These are phyloP conservation scores for Stenogyne calaminthoides DNA, from an alignment of 305 asterid genomes.

Conservation along the genomic window DNA sequence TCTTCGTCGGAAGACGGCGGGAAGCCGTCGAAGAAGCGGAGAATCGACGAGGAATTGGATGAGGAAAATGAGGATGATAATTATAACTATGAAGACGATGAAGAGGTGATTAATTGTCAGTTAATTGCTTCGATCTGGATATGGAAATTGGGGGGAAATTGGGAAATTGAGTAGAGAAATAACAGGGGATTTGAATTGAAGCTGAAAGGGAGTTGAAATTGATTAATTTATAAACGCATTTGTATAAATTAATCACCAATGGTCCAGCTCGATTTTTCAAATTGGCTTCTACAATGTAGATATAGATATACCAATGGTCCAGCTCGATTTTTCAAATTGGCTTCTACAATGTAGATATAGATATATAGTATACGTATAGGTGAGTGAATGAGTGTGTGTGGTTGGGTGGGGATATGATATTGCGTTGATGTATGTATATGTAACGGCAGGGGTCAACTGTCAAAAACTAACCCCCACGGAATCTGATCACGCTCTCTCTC, in stretches of 20 bases:
- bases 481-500: conserved; percentile 66
- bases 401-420: conserved; percentile 34
- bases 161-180: conserved; percentile 19
- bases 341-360: conserved; percentile 25
- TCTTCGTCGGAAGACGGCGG: conserved; percentile 56
- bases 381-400: conserved; percentile 31
- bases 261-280: conserved; percentile 49
- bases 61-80: conserved; percentile 47
- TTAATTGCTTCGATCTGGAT: conserved; percentile 40
- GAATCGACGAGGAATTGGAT: conserved; percentile 44
- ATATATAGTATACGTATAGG: conserved; percentile 33
- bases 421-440: conserved; percentile 36
- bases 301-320: conserved; percentile 36
- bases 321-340: conserved; percentile 49
- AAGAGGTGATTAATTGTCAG: conserved; percentile 50
- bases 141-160: conserved; percentile 16
- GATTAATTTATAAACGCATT: conserved; percentile 25
- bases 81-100: conserved; percentile 55
- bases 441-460: conserved; percentile 86
- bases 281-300: conserved; percentile 36
- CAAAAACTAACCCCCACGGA: conserved; percentile 75
- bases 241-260: conserved; percentile 6
- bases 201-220: conserved; percentile 32
- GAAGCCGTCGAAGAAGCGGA: conserved; percentile 74
- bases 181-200: conserved; percentile 23